phyloP scores from a whole-genome alignment of 2,329 filamentous ascomycete genomes.

The Niveomyces coronatus region DNA sequence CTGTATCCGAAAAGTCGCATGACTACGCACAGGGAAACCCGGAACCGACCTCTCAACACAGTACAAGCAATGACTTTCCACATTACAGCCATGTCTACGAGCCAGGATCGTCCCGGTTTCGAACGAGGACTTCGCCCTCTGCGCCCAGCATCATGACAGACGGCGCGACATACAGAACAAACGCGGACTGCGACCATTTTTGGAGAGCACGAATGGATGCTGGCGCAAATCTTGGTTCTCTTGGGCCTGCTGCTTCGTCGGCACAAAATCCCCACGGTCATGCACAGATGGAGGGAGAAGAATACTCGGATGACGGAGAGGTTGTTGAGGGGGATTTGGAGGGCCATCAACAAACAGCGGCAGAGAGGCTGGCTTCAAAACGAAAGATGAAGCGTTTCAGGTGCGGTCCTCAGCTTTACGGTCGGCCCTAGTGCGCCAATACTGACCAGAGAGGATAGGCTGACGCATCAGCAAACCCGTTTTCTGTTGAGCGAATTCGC shows the following conservation, averaged over 20 bases:
- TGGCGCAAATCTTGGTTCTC: background rate
- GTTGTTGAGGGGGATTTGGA: slow-evolving; percentile 6
- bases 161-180: background rate
- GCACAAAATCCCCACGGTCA: background rate
- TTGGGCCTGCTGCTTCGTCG: background rate
- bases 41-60: background rate
- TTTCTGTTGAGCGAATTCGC: slow-evolving; percentile 97
- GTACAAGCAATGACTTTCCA: slow-evolving; percentile 3
- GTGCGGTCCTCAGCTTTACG: slow-evolving; percentile 39
- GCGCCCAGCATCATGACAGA: slow-evolving; percentile 9
- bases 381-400: slow-evolving; percentile 73
- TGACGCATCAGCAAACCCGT: slow-evolving; percentile 94
- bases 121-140: slow-evolving; percentile 6
- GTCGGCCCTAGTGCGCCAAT: background rate
- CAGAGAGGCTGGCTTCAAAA: slow-evolving; percentile 46
- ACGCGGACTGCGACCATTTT: slow-evolving; percentile 1
- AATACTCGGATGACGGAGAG: slow-evolving; percentile 9
- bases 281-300: slow-evolving; percentile 4
- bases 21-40: background rate
- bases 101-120: slow-evolving; percentile 5
- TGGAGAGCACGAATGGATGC: slow-evolving; percentile 5
- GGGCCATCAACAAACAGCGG: slow-evolving; percentile 33
- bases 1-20: slow-evolving; percentile 2
- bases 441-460: slow-evolving; percentile 35
- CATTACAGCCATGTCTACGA: slow-evolving; percentile 4